Conservation (phyloP, 345 rosid genomes). For the Rhodomyrtus tomentosa region DNA sequence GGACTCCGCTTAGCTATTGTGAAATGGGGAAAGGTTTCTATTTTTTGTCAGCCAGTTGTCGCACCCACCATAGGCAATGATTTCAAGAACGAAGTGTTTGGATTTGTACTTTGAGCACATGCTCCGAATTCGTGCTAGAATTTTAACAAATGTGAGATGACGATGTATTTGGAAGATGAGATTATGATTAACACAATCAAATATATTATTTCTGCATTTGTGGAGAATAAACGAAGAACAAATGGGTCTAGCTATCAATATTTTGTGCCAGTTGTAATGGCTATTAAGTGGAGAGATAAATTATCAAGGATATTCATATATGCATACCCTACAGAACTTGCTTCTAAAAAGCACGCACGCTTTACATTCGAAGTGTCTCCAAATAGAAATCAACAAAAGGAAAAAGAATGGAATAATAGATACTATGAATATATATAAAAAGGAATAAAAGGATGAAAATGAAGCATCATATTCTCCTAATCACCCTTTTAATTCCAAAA, state of each 20-base stretch:
- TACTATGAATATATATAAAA: too few species aligned
- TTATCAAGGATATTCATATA: not conserved
- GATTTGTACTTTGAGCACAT: rapidly evolving
- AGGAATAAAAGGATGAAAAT: too few species aligned
- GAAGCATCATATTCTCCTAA: too few species aligned
- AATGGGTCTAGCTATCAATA: not conserved
- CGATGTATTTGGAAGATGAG: rapidly evolving
- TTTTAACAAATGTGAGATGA: not conserved
- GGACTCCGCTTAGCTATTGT: not conserved
- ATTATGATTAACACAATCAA: not conserved
- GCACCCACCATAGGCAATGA: rapidly evolving
- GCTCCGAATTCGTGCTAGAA: not conserved
- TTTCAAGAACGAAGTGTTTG: not conserved
- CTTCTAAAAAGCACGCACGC: not conserved
- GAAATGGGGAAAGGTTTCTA: not conserved
- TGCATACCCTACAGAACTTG: not conserved
- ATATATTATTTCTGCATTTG: not conserved
- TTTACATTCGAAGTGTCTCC: not conserved
- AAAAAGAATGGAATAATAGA: too few species aligned
- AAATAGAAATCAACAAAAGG: not conserved
- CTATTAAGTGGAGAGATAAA: not conserved
- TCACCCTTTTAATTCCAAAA: too few species aligned
- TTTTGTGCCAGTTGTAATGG: not conserved
- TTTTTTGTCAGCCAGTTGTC: rapidly evolving
- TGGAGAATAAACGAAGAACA: not conserved